Evolutionary conservation across 2,329 filamentous ascomycete species (phyloP).

Genomic region (Cercospora zeae-maydis): DNA sequence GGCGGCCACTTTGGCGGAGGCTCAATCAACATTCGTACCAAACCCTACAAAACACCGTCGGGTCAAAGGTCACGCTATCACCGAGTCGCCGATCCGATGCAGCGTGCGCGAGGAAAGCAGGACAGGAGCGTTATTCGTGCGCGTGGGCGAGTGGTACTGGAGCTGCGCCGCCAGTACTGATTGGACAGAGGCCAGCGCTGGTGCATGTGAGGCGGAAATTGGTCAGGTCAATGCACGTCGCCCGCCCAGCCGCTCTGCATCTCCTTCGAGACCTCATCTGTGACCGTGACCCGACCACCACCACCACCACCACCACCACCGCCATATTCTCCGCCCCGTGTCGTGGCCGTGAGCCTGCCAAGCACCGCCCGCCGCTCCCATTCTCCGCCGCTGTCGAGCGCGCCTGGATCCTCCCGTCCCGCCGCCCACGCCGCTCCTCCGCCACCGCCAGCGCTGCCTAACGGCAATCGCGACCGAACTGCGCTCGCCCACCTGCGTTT

Average conservation of each 20-base stretch:
- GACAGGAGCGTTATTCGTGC: not conserved
- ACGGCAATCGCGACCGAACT: constrained; percentile 12
- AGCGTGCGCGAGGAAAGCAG: not conserved
- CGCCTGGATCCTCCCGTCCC: not conserved
- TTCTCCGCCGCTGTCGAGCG: not conserved
- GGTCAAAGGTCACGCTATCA: not conserved
- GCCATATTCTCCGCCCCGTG: not conserved
- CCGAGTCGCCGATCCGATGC: not conserved
- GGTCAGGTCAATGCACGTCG: not conserved
- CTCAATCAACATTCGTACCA: too few relatives aligned
- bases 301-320: not conserved
- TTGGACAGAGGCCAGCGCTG: not conserved
- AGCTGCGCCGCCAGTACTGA: not conserved
- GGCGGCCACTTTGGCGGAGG: too few relatives aligned
- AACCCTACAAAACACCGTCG: too few relatives aligned
- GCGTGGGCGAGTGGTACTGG: not conserved
- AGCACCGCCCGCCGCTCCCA: not conserved
- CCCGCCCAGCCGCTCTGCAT: not conserved
- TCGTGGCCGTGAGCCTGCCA: not conserved
- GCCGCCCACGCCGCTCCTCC: not conserved
- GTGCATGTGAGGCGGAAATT: not conserved
- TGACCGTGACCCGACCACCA: not conserved
- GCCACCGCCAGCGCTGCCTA: not conserved
- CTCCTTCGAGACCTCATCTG: constrained; percentile 3
- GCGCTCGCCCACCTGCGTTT: constrained; percentile 6